Evolutionary conservation across 345 rosid genomes (phyloP).

Genomic region (Alliaria petiolata): DNA sequence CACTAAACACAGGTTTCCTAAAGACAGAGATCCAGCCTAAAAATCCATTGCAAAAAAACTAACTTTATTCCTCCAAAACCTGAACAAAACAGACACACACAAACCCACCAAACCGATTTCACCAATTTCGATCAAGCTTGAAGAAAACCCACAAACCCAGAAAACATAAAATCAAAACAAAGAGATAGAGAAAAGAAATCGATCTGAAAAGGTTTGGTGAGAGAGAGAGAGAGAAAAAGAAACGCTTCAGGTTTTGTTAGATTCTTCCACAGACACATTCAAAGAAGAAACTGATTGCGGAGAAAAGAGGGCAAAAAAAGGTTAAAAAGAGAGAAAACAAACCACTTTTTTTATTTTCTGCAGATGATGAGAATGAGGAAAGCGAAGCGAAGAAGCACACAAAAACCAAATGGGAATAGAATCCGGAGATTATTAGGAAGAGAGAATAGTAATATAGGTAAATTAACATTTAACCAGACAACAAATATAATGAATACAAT

Average conservation of each 20-base stretch:
- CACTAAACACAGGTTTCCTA: slow-evolving; percentile 1
- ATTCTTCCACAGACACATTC: slow-evolving; percentile 9
- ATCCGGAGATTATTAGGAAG: slow-evolving; percentile 22
- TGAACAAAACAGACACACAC: background rate
- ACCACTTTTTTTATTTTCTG: background rate
- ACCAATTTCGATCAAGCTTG: slow-evolving; percentile 4
- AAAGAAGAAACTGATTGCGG: slow-evolving; percentile 25
- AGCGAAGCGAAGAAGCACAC: slow-evolving; percentile 20
- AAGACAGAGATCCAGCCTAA: slow-evolving; percentile 25
- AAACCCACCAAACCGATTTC: too few relatives aligned
- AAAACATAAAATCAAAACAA: background rate
- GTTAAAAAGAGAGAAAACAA: slow-evolving; percentile 1
- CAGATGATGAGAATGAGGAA: slow-evolving; percentile 25
- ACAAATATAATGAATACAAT: background rate
- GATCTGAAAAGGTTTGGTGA: slow-evolving; percentile 25
- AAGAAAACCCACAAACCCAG: background rate
- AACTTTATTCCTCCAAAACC: background rate
- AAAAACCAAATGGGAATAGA: slow-evolving; percentile 25
- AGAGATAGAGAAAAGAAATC: background rate
- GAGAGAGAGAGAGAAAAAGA: too few relatives aligned
- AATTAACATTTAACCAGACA: background rate
- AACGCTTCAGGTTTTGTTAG: background rate
- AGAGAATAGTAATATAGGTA: slow-evolving; percentile 4
- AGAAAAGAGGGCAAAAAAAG: slow-evolving; percentile 6
- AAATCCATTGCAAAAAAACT: background rate